A percentile compares a stretch with the other conserved stretches of the same genome.
Evolutionary conservation across 805 yeast genomes (phyloP).

Genomic region (Myxozyma lipomycoides): DNA sequence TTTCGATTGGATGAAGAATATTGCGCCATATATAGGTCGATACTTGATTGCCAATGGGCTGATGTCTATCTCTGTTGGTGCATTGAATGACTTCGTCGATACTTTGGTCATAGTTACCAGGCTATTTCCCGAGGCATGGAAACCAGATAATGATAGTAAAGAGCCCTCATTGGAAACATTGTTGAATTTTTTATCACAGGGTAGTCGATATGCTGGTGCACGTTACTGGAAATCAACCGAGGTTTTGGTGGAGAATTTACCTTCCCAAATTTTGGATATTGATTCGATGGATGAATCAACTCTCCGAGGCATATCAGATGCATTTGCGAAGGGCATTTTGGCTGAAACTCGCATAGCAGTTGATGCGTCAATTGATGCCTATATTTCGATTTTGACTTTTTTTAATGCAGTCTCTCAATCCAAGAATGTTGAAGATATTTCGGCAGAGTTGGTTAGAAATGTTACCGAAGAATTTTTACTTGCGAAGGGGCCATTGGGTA

Average conservation of each 20-base stretch:
- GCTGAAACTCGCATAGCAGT: conserved; percentile 11
- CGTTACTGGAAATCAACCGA: conserved; percentile 18
- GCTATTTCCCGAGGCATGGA: conserved; percentile 19
- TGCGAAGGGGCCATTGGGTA: conserved; percentile 3
- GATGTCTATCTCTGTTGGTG: conserved; percentile 12
- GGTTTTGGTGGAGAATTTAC: conserved; percentile 17
- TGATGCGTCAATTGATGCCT: conserved; percentile 19
- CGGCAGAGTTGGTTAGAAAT: conserved; percentile 2
- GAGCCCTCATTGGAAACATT: conserved; percentile 20
- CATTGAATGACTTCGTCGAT: conserved; percentile 17
- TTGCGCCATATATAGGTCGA: conserved; percentile 9
- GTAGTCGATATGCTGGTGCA: conserved; percentile 20
- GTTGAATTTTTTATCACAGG: conserved; percentile 14
- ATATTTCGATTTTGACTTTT: conserved; percentile 17
- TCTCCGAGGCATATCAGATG: conserved; percentile 1
- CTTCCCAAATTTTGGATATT: conserved; percentile 4
- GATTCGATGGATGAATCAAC: conserved; percentile 1
- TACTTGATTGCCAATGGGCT: conserved; percentile 21
- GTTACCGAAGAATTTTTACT: conserved; percentile 6
- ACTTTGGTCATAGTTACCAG: conserved; percentile 16
- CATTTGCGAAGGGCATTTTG: conserved; percentile 10
- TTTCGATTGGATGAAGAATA: conserved; percentile 14
- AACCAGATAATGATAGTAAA: background rate
- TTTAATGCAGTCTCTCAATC: conserved; percentile 9
- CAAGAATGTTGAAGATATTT: background rate